Conservation (phyloP, 768 basidiomycete genomes). For the Imleria badia region DNA sequence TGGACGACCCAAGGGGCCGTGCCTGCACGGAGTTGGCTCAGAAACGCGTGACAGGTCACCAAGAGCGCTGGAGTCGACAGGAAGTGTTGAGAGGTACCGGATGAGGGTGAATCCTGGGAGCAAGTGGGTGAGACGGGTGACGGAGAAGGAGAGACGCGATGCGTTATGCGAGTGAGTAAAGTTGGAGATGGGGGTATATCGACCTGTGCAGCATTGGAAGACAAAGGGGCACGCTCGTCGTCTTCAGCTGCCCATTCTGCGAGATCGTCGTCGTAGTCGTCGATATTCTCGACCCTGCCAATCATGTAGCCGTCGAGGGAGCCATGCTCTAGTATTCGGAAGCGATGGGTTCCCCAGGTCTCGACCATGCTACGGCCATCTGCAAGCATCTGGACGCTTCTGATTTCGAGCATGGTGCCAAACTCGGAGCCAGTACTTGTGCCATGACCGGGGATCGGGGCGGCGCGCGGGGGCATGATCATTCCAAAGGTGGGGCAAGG, state of each 20-base stretch:
- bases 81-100: conserved; percentile 1
- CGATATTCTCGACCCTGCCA: conserved; percentile 67
- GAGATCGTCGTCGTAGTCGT: conserved; percentile 37
- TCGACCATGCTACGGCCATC: conserved; percentile 90
- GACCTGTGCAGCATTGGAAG: conserved; percentile 5
- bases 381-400: conserved; percentile 78
- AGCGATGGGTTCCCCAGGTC: conserved; percentile 68
- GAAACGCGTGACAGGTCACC: conserved; percentile 57
- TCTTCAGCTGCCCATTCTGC: conserved; percentile 26
- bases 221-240: conserved; percentile 8
- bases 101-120: conserved; percentile 4
- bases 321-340: conserved; percentile 83
- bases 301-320: conserved; percentile 89
- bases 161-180: conserved; percentile 14
- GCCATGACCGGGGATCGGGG: conserved; percentile 24
- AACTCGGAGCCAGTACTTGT: conserved; percentile 46
- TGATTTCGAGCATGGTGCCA: conserved; percentile 93
- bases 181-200: conserved; percentile 9
- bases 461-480: conserved; percentile 67
- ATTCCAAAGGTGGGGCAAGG: conserved; percentile 85
- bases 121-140: neutral
- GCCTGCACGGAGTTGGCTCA: conserved; percentile 60
- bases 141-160: conserved; percentile 10
- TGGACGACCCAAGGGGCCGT: conserved; percentile 94
- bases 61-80: conserved; percentile 38